These are phyloP conservation scores for Ophiosphaerella narmari DNA, from an alignment of 2,329 filamentous ascomycete species.

Conservation along the genomic window DNA sequence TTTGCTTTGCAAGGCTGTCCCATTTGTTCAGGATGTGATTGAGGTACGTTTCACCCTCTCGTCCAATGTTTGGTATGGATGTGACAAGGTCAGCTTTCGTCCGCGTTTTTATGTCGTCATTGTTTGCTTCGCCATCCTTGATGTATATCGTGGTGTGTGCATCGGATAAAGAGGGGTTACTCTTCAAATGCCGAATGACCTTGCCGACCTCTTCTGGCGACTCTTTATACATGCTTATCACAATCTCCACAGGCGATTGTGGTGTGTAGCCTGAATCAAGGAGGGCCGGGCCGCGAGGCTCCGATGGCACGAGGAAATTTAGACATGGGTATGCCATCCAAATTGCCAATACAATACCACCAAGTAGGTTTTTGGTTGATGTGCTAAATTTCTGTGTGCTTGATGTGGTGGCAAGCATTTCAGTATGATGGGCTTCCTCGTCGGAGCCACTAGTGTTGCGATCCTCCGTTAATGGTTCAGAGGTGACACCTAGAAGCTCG, in stretches of 20 bases:
- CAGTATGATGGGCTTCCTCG: too few species aligned
- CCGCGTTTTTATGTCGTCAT: conserved; percentile 17
- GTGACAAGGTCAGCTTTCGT: conserved; percentile 34
- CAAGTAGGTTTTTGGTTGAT: too few species aligned
- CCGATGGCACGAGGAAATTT: too few species aligned
- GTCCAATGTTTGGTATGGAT: conserved; percentile 47
- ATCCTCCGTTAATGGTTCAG: too few species aligned
- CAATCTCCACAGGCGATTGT: conserved; percentile 32
- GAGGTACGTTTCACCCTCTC: conserved; percentile 54
- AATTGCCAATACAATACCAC: too few species aligned
- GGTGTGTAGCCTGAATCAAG: conserved; percentile 21
- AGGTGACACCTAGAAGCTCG: too few species aligned
- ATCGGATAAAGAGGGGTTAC: conserved; percentile 23
- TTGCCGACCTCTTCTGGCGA: conserved; percentile 25
- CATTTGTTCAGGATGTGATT: conserved; percentile 52
- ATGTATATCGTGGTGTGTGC: conserved; percentile 38
- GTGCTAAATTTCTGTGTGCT: too few species aligned
- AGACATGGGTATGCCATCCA: too few species aligned
- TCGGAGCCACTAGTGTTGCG: too few species aligned
- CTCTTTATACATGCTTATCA: conserved; percentile 48
- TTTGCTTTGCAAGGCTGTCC: conserved; percentile 52
- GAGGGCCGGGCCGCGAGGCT: too few species aligned
- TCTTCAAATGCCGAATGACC: conserved; percentile 26
- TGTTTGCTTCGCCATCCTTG: conserved; percentile 34
- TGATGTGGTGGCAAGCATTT: too few species aligned